Evolutionary conservation across 1,284 basidiomycete genomes (phyloP), one percentile per base, ranked within the genome.

Genomic region (Ustilago shanxiensis): DNA sequence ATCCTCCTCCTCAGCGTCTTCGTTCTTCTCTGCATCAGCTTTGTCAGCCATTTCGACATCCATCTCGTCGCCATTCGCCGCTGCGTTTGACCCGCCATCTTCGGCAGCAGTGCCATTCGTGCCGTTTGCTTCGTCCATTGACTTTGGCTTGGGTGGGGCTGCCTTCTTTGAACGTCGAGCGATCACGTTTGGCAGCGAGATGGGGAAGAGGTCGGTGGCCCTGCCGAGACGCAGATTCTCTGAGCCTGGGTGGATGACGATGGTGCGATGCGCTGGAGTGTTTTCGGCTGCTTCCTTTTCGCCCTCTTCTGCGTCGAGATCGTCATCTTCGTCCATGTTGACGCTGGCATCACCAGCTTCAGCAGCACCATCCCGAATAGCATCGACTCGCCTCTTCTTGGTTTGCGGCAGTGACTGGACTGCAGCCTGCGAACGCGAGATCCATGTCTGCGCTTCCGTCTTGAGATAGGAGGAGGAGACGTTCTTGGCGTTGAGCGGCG

Each of bases 231-330:
- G 91, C 37, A 98, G 88, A 81, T 89, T 92, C 29, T 93, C 90
- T 2, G 95, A 95, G 26, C 97, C 97, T 2, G 94, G 95, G 82
- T 99, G 97, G 63, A 99, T 93, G 41, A 99, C 92, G 65, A 99
- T 87, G 24, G 87, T 89, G 57, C 54, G 70, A 28, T 77, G 57
- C 6, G 74, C 80, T 5, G 77, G 69, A 1, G 70, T 66, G 51
- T 76, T 64, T 33, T 74, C 69, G 14, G 57, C 63, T 33, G 66
- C 69, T 49, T 79, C 73, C 20, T 65, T 64, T 24, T 76, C 72
- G 10, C 61, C 75, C 9, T 71, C 66, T 2, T 72, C 76, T 31
- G 64, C 66, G 1, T 71, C 73, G 49, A 72, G 68, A 49, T 67
- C 70, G 28, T 72, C 72, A 16, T 77, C 68, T 8, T 67, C 63